A percentile compares a stretch with the other conserved stretches of the same genome.
phyloP scores from a whole-genome alignment of 2,329 filamentous ascomycete species.

The Colletotrichum higginsianum region DNA sequence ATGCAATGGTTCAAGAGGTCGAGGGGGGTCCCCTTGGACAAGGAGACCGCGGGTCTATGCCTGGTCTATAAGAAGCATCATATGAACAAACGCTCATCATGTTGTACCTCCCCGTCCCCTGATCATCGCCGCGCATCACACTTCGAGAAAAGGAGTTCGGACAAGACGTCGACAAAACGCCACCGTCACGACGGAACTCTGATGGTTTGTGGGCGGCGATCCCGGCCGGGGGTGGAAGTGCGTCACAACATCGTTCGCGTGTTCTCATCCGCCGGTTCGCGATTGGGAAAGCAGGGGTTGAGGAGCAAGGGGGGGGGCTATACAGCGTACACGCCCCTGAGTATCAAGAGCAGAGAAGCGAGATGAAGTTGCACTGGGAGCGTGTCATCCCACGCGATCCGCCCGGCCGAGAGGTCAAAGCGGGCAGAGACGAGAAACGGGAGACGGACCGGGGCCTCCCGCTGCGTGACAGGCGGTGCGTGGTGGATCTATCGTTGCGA shows the following conservation, averaged over 20 bases:
- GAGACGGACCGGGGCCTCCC: slow-evolving; percentile 25
- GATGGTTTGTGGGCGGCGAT: slow-evolving; percentile 23
- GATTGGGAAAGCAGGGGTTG: slow-evolving; percentile 23
- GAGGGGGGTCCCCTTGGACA: slow-evolving; percentile 16
- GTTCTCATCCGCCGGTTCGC: not conserved
- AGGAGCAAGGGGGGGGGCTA: no score
- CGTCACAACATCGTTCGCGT: not conserved
- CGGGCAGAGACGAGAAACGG: not conserved
- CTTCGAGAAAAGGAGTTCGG: slow-evolving; percentile 17
- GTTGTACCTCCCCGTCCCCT: not conserved
- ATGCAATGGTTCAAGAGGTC: slow-evolving; percentile 30
- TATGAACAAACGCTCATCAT: not conserved
- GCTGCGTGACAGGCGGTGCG: slow-evolving; percentile 8
- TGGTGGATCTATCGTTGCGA: not conserved
- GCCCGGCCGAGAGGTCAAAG: slow-evolving; percentile 31
- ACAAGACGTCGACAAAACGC: slow-evolving; percentile 18
- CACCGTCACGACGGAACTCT: not conserved
- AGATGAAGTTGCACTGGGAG: slow-evolving; percentile 32
- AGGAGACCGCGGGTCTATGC: slow-evolving; percentile 21
- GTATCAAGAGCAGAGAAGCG: slow-evolving; percentile 30
- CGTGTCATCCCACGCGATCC: slow-evolving; percentile 22
- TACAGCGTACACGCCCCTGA: slow-evolving; percentile 7
- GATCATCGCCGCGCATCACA: not conserved
- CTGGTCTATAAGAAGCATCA: slow-evolving; percentile 28
- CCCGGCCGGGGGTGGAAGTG: not conserved